Base-by-base conservation (phyloP, 2,329 filamentous ascomycete species). In the Daldinia eschscholtzii region DNA sequence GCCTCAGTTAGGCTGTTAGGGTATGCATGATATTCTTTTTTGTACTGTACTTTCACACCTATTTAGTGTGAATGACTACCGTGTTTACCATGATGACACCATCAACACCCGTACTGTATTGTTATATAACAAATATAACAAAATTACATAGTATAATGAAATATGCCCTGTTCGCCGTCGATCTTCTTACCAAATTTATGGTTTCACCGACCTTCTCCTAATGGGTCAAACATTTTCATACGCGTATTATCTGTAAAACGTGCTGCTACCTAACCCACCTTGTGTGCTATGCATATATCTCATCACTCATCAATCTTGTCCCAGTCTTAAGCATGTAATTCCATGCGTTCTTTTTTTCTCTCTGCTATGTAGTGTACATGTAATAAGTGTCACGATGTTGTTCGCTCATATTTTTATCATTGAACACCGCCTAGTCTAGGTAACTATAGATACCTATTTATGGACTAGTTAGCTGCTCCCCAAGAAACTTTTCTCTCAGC, bases 181-280 rank as follows among this genome's bases (percentile, higher is more conserved):
- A 61, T 55, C 37, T 60, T 57, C 60, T 67, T 67, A 69, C 56
- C 52, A 50, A 61, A 44, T 33, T 64, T 3, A n/a, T 56, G 59
- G 68, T 69, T 67, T 71, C 69, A 69, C 69, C 62, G 57, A 64
- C 60, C 64, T 67, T 41, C 57, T 70, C 50, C 58, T 64, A 58
- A 62, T 53, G 57, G 63, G 63, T 64, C 66, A 69, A 59, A 57
- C 52, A 23, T 57, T 57, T 44, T 53, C 57, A 53, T 55, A 46
- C 61, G 53, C 9, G 30, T 50, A 57, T 23, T 41, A 18, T 42
- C 6, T 60, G 56, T 53, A 30, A 41, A 30, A 23, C 42, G 6
- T 30, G 28, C 13, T 33, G 13, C 48, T 52, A 30, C 26, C 35
- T 9, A 13, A 10, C 20, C 30, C 30, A 33, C 20, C 20, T 23